Conservation (phyloP, 495 filamentous ascomycete genomes). For the Monascus purpureus region DNA sequence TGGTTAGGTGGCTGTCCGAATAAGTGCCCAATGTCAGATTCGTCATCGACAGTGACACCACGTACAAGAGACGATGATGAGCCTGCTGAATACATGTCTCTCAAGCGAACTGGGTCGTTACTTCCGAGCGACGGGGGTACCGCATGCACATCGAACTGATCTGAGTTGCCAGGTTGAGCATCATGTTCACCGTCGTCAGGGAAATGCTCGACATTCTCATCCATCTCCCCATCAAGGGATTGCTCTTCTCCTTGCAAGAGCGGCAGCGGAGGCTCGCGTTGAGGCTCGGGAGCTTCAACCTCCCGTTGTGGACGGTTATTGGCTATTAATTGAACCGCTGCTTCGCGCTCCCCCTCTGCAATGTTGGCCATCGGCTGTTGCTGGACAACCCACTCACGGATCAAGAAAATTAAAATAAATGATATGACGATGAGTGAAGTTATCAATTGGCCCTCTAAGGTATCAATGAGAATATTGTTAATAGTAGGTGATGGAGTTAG, state of each 20-base stretch:
- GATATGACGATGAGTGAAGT: constrained; percentile 78
- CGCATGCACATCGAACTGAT: not conserved
- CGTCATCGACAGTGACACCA: constrained; percentile 8
- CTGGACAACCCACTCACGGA: constrained; percentile 95
- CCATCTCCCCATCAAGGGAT: constrained; percentile 5
- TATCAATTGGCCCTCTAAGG: constrained; percentile 85
- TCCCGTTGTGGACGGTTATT: constrained; percentile 19
- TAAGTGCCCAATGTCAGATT: constrained; percentile 21
- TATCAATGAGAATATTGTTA: constrained; percentile 70
- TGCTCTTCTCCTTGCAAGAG: constrained; percentile 10
- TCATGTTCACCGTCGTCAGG: not conserved
- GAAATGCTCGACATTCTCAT: not conserved
- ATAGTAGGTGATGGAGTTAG: constrained; percentile 58
- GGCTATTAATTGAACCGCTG: constrained; percentile 25
- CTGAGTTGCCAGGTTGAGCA: not conserved
- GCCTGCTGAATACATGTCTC: constrained; percentile 3
- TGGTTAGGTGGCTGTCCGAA: constrained; percentile 19
- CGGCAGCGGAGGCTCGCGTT: constrained; percentile 2
- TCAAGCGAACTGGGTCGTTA: constrained; percentile 4
- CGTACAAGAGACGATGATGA: constrained; percentile 1
- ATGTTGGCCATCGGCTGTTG: constrained; percentile 71
- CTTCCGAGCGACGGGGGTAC: not conserved
- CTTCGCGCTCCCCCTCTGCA: constrained; percentile 36
- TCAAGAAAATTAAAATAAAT: constrained; percentile 91
- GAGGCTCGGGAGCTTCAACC: constrained; percentile 3